These are phyloP conservation scores for Colletotrichum tabaci DNA, from an alignment of 2,329 filamentous ascomycete species.

Conservation along the genomic window DNA sequence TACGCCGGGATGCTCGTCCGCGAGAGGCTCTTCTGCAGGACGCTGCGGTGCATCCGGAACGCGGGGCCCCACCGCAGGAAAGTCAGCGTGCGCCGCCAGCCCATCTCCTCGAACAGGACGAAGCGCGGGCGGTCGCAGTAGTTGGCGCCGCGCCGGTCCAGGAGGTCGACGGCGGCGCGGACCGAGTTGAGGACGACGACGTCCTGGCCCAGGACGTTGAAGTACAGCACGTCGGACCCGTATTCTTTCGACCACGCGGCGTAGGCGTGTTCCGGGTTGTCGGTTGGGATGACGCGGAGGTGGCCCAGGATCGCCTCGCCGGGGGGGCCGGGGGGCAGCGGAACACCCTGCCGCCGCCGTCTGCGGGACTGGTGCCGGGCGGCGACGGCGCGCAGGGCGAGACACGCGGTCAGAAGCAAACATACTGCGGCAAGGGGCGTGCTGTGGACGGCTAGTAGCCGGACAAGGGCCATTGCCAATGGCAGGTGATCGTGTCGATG, in stretches of 20 bases:
- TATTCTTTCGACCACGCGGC: conserved; percentile 59
- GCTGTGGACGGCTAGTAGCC: background rate
- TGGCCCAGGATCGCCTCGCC: conserved; percentile 60
- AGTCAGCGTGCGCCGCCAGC: conserved; percentile 62
- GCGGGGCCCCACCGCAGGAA: conserved; percentile 58
- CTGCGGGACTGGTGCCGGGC: conserved; percentile 1
- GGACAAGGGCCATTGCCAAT: background rate
- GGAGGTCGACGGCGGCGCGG: conserved; percentile 57
- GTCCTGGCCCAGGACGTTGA: conserved; percentile 50
- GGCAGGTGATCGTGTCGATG: background rate
- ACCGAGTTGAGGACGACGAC: conserved; percentile 61
- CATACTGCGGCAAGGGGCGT: conserved; percentile 25
- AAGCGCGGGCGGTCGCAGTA: conserved; percentile 62
- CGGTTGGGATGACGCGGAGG: conserved; percentile 57
- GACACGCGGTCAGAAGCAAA: conserved; percentile 12
- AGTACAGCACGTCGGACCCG: conserved; percentile 59
- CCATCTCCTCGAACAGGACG: conserved; percentile 59
- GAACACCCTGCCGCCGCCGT: conserved; percentile 23
- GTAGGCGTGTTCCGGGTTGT: conserved; percentile 51
- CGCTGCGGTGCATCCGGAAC: conserved; percentile 60
- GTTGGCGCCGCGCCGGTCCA: conserved; percentile 61
- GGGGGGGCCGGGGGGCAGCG: conserved; percentile 52
- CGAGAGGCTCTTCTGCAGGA: conserved; percentile 60
- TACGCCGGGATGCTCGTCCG: conserved; percentile 53
- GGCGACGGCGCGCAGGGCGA: conserved; percentile 1